These are phyloP conservation scores for Coffea canephora DNA, from an alignment of 257 asterid genomes.

Conservation along the genomic window DNA sequence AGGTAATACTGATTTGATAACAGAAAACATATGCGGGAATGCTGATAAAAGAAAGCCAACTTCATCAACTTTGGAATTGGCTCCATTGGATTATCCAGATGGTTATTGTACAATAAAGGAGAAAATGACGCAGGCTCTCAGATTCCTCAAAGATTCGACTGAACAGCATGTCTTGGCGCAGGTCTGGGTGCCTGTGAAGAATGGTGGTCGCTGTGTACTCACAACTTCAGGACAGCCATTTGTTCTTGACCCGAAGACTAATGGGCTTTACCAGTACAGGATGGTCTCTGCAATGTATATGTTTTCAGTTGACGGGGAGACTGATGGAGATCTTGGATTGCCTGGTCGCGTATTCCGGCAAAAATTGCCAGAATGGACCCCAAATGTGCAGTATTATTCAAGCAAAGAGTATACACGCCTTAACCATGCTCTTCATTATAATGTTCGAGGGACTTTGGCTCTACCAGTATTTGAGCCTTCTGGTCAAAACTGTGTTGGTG, in stretches of 20 bases:
- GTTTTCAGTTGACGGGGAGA: conserved; percentile 75
- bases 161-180: conserved; percentile 86
- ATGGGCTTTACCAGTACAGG: conserved; percentile 89
- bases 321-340: conserved; percentile 69
- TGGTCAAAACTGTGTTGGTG: conserved; percentile 84
- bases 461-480: conserved; percentile 92
- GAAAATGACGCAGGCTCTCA: conserved; percentile 85
- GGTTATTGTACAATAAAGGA: conserved; percentile 77
- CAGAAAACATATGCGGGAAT: conserved; percentile 37
- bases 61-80: conserved; percentile 40
- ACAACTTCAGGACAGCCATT: conserved; percentile 94
- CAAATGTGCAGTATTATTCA: conserved; percentile 89
- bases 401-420: conserved; percentile 82
- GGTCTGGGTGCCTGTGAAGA: conserved; percentile 91
- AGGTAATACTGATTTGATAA: conserved; percentile 38
- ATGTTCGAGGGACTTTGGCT: conserved; percentile 85
- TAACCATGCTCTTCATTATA: conserved; percentile 72
- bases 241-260: conserved; percentile 75
- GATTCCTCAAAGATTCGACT: conserved; percentile 73
- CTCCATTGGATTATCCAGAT: conserved; percentile 55
- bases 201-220: conserved; percentile 66
- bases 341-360: conserved; percentile 83
- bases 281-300: conserved; percentile 63
- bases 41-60: conserved; percentile 54
- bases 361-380: conserved; percentile 93